Percentiles rank a stretch among this genome's conserved stretches.
Evolutionary conservation across 1,284 basidiomycete species (phyloP).

Genomic region (Papiliotrema fonsecae): DNA sequence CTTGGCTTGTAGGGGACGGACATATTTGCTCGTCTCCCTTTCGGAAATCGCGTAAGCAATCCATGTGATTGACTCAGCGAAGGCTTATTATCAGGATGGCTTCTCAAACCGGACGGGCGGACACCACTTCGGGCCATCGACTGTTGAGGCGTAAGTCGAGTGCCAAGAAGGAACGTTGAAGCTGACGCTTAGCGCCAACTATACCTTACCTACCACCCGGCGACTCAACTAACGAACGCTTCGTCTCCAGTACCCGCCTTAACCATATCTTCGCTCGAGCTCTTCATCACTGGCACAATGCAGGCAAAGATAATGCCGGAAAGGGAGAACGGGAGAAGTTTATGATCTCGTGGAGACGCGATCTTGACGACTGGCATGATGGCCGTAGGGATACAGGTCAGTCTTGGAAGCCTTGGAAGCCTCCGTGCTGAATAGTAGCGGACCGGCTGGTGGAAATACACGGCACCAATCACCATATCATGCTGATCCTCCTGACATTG

Average conservation of each 20-base stretch:
- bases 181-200: background rate
- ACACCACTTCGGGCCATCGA: constrained; percentile 2
- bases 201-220: background rate
- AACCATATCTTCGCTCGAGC: constrained; percentile 1
- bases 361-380: background rate
- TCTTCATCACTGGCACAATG: background rate
- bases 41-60: constrained; percentile 1
- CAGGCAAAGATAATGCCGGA: background rate
- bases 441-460: background rate
- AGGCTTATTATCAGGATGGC: background rate
- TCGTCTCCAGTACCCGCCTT: background rate
- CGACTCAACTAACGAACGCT: background rate
- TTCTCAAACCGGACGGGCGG: background rate
- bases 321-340: background rate
- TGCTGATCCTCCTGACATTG: constrained; percentile 1
- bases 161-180: background rate
- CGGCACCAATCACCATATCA: constrained; percentile 2
- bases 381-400: background rate
- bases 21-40: background rate
- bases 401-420: background rate
- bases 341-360: background rate
- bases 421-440: background rate
- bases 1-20: background rate
- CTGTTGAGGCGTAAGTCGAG: background rate
- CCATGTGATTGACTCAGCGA: background rate